These are phyloP conservation scores for Dalbergia oliveri DNA, from an alignment of 306 rosid genomes.

Conservation along the genomic window DNA sequence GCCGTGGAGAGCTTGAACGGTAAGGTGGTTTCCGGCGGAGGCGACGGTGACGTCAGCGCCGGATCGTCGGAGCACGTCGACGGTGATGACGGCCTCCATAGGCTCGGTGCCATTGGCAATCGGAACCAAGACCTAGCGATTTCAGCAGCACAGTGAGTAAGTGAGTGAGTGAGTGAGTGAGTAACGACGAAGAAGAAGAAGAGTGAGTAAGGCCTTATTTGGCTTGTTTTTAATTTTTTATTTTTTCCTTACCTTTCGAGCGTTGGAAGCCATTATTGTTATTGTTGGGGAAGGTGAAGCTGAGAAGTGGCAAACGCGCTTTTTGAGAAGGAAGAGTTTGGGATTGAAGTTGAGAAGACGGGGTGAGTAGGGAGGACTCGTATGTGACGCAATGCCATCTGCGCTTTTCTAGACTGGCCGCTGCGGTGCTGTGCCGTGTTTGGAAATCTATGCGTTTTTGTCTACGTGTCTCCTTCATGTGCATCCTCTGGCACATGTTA, in stretches of 20 bases:
- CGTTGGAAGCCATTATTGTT: slow-evolving; percentile 56
- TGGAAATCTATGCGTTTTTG: not conserved
- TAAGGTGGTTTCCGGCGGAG: slow-evolving; percentile 68
- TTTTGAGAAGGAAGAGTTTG: slow-evolving; percentile 7
- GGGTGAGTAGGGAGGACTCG: slow-evolving; percentile 31
- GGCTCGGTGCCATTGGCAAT: slow-evolving; percentile 93
- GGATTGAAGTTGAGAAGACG: slow-evolving; percentile 31
- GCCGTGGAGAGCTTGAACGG: slow-evolving; percentile 74
- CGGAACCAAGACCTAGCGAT: slow-evolving; percentile 74
- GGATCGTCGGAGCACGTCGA: slow-evolving; percentile 88
- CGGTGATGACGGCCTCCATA: slow-evolving; percentile 84
- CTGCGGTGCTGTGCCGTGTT: not conserved
- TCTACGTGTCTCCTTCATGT: slow-evolving; percentile 29
- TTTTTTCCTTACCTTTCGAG: slow-evolving; percentile 26
- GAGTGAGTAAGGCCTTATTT: not conserved
- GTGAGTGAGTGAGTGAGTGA: no score
- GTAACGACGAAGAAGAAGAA: slow-evolving; percentile 16
- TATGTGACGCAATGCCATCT: slow-evolving; percentile 59
- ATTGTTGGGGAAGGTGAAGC: slow-evolving; percentile 37
- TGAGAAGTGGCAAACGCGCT: slow-evolving; percentile 45
- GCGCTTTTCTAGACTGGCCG: not conserved
- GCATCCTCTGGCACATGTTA: not conserved
- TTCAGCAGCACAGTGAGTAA: not conserved
- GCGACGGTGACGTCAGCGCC: slow-evolving; percentile 95
- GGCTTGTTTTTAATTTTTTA: not conserved